Evolutionary conservation across 768 basidiomycete genomes (phyloP).

Genomic region (Paxillus rubicundulus): DNA sequence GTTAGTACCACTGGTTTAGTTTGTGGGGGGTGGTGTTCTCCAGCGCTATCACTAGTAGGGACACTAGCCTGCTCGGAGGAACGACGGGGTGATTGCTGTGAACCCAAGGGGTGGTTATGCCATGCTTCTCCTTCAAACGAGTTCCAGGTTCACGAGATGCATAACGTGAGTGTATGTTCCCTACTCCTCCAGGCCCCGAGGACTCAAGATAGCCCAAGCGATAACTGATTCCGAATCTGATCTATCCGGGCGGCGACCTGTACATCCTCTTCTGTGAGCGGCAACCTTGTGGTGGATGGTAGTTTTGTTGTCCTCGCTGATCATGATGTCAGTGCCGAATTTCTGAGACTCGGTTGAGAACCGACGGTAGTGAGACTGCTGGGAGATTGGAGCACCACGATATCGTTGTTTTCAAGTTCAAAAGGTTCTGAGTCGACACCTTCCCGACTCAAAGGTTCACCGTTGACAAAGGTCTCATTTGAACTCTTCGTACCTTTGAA

Average conservation of each 20-base stretch:
- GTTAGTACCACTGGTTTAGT: too few relatives aligned
- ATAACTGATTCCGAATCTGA: too few relatives aligned
- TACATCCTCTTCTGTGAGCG: slow-evolving; percentile 80
- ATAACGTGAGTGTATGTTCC: too few relatives aligned
- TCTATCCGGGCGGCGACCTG: slow-evolving; percentile 69
- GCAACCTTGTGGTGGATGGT: slow-evolving; percentile 99
- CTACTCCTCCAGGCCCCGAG: too few relatives aligned
- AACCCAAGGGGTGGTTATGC: too few relatives aligned
- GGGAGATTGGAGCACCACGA: slow-evolving; percentile 66
- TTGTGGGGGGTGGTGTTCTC: too few relatives aligned
- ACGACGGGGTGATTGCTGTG: too few relatives aligned
- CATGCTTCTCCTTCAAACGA: too few relatives aligned
- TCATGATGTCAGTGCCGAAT: slow-evolving; percentile 99
- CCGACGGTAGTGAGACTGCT: slow-evolving; percentile 1
- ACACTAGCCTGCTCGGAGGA: too few relatives aligned
- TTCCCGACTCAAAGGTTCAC: slow-evolving; percentile 86
- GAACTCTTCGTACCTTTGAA: slow-evolving; percentile 93
- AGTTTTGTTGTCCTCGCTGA: slow-evolving; percentile 96
- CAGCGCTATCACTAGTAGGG: too few relatives aligned
- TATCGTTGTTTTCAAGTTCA: slow-evolving; percentile 93
- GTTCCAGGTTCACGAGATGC: too few relatives aligned
- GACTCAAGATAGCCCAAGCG: too few relatives aligned
- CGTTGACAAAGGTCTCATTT: slow-evolving; percentile 98
- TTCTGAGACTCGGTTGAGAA: slow-evolving; percentile 51
- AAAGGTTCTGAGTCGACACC: slow-evolving; percentile 89